Conservation (phyloP, 129 eudicot species). For the Pittosporum tobira region DNA sequence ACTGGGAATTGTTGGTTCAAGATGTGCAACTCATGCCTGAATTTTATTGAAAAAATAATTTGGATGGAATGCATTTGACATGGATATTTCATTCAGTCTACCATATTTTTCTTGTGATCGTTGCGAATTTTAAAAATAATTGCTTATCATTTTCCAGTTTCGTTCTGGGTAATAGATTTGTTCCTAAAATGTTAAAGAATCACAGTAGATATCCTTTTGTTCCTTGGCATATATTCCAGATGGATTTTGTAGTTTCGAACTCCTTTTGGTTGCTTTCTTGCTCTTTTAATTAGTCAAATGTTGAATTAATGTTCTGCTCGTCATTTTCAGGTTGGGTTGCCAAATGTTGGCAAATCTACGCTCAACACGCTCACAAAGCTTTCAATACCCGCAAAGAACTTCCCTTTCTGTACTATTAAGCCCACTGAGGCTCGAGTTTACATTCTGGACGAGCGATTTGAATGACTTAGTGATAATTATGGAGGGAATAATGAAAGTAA, state of each 20-base stretch:
- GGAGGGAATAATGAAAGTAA: too few species aligned
- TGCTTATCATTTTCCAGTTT: too few species aligned
- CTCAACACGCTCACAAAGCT: constrained; percentile 93
- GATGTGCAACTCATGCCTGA: too few species aligned
- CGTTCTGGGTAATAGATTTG: too few species aligned
- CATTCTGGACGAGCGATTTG: constrained; percentile 92
- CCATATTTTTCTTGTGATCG: too few species aligned
- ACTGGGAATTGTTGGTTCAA: too few species aligned
- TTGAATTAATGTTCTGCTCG: background rate
- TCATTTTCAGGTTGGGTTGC: constrained; percentile 81
- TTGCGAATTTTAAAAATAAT: too few species aligned
- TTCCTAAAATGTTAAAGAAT: too few species aligned
- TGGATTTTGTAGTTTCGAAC: background rate
- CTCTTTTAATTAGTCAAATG: background rate
- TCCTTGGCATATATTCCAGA: background rate
- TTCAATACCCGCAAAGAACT: constrained; percentile 95
- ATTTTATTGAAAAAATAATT: too few species aligned
- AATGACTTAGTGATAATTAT: constrained; percentile 96
- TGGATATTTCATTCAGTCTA: too few species aligned
- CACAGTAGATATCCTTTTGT: too few species aligned
- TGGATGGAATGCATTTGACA: too few species aligned
- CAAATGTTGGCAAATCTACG: constrained; percentile 97
- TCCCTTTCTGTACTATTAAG: constrained; percentile 94
- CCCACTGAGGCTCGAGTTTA: constrained; percentile 98
- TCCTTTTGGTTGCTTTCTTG: background rate